Conservation (phyloP, 192 early-diverging fungal species). For the Backusella parvicylindrica region DNA sequence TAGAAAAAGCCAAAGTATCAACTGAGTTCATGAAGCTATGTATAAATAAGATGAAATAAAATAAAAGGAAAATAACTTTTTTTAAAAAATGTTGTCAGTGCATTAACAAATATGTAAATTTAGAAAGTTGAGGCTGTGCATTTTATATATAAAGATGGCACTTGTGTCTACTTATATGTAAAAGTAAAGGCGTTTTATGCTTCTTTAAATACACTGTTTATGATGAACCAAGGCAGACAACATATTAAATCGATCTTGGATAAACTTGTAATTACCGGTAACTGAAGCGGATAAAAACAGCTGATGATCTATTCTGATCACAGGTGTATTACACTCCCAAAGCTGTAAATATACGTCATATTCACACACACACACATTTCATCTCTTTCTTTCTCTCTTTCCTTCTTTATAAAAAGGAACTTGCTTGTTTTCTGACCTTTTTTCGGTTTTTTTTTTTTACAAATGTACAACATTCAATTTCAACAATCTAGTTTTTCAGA, state of each 20-base stretch:
- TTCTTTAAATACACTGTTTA: too few species aligned
- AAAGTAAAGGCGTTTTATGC: too few species aligned
- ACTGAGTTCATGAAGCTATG: too few species aligned
- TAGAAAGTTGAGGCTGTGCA: background rate
- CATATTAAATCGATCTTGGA: background rate
- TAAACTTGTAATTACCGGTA: background rate
- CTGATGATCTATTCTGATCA: background rate
- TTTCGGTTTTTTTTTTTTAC: background rate
- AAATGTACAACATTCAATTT: constrained; percentile 14
- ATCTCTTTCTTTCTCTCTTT: background rate
- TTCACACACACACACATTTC: background rate
- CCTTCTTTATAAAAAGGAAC: background rate
- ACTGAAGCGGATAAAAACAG: background rate
- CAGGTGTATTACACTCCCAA: background rate
- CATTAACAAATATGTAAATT: too few species aligned
- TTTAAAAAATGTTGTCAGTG: too few species aligned
- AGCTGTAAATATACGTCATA: background rate
- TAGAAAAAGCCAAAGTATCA: background rate
- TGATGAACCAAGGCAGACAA: background rate
- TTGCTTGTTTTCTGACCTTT: background rate
- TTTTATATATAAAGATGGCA: background rate
- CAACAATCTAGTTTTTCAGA: constrained; percentile 1
- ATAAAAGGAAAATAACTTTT: too few species aligned
- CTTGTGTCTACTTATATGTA: too few species aligned
- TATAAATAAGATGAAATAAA: too few species aligned